Evolutionary conservation across 2,329 filamentous ascomycete species (phyloP).

Genomic region (Pestalotiopsis sp.): DNA sequence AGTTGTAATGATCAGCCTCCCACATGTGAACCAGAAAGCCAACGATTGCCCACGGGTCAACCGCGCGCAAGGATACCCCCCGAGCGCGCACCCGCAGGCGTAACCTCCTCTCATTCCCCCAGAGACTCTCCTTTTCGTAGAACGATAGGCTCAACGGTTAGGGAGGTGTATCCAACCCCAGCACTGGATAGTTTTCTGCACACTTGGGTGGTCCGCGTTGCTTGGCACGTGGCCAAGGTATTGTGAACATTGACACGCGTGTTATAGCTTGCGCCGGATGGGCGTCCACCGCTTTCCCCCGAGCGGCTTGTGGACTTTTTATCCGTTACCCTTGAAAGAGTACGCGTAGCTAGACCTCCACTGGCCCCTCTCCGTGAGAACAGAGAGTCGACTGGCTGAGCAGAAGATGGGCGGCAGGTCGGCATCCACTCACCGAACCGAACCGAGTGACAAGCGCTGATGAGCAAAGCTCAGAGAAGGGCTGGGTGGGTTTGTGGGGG

Average conservation of each 20-base stretch:
- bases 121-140: no score
- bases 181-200: not conserved
- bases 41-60: not conserved
- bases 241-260: not conserved
- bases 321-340: slow-evolving; percentile 2
- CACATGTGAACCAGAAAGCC: not conserved
- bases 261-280: not conserved
- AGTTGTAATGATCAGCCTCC: not conserved
- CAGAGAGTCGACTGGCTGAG: no score
- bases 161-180: not conserved
- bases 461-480: not conserved
- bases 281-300: not conserved
- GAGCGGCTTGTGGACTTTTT: not conserved
- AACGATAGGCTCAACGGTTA: not conserved
- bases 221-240: not conserved
- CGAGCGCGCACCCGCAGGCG: not conserved
- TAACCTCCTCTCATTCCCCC: not conserved
- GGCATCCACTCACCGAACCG: not conserved
- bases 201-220: slow-evolving; percentile 1
- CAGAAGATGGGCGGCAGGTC: not conserved
- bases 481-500: not conserved
- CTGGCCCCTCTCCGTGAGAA: not conserved
- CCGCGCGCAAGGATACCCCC: not conserved
- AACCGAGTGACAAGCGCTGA: not conserved
- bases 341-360: not conserved